phyloP scores from a whole-genome alignment of 2,329 filamentous ascomycete genomes.

The Ascochyta koolunga region DNA sequence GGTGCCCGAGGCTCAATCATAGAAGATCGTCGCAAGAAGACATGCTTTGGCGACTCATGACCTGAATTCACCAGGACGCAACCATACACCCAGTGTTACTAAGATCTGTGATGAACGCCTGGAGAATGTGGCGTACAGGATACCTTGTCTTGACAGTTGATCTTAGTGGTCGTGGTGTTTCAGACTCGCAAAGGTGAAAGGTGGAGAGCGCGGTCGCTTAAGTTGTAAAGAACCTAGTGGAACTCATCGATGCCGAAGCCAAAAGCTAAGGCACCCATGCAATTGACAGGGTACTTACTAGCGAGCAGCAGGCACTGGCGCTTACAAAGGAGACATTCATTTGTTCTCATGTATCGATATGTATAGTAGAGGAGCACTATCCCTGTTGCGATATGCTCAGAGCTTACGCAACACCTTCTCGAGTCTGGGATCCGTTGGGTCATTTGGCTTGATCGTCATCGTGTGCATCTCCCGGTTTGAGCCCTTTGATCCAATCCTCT shows the following conservation, averaged over 20 bases:
- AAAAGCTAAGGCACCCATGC: neutral
- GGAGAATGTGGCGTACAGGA: neutral
- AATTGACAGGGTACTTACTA: neutral
- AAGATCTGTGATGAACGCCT: neutral
- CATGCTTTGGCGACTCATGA: neutral
- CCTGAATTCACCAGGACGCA: neutral
- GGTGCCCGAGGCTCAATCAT: neutral
- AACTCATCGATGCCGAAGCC: neutral
- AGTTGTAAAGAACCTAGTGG: neutral
- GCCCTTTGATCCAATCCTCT: constrained; percentile 33
- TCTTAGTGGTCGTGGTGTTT: constrained; percentile 3
- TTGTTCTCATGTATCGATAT: neutral
- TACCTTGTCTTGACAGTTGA: neutral
- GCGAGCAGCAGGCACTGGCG: neutral
- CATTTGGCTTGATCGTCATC: constrained; percentile 30
- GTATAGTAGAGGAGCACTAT: neutral
- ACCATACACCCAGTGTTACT: neutral
- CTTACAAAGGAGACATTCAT: neutral
- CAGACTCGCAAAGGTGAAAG: neutral
- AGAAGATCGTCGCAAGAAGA: neutral
- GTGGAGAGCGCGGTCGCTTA: constrained; percentile 5
- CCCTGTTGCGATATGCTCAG: neutral
- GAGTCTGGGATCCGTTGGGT: constrained; percentile 32
- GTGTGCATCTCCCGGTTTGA: constrained; percentile 40
- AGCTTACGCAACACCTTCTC: constrained; percentile 36